A percentile compares a stretch with the other conserved stretches of the same genome.
phyloP scores from a whole-genome alignment of 345 rosid species.

The Schrenkiella parvula region DNA sequence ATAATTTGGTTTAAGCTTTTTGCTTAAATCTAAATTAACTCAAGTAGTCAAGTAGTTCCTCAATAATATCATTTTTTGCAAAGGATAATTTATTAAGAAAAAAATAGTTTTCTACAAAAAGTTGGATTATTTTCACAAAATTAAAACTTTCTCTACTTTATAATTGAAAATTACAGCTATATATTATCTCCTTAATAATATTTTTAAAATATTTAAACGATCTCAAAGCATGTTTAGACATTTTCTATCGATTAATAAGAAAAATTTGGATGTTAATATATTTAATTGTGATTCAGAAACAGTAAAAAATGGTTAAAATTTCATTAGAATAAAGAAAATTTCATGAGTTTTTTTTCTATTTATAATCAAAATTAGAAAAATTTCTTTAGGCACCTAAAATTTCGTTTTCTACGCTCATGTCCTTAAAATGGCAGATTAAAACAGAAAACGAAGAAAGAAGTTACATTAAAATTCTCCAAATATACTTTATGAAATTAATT shows the following conservation, averaged over 20 bases:
- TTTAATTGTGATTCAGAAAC: neutral
- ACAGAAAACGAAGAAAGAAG: constrained; percentile 25
- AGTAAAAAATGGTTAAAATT: neutral
- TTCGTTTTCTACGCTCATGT: neutral
- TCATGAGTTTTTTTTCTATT: neutral
- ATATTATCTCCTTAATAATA: neutral
- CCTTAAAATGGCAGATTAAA: constrained; percentile 16
- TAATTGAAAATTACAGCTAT: neutral
- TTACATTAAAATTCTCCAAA: constrained; percentile 24
- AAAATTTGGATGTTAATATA: neutral
- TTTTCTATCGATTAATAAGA: too few relatives aligned
- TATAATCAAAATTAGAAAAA: neutral
- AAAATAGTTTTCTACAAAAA: neutral
- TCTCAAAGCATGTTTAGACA: neutral
- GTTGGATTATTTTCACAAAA: neutral
- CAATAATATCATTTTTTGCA: neutral
- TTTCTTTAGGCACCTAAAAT: neutral
- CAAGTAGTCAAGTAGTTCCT: neutral
- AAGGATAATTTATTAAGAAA: neutral
- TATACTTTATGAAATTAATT: neutral
- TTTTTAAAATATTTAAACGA: neutral
- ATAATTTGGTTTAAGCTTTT: neutral
- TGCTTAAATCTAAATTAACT: neutral
- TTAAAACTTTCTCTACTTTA: neutral
- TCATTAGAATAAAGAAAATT: neutral